Percentiles rank a stretch among this genome's conserved stretches.
These are phyloP conservation scores for Bryum argenteum DNA, from an alignment of 225 moss, liverwort and hornwort species.

Conservation along the genomic window DNA sequence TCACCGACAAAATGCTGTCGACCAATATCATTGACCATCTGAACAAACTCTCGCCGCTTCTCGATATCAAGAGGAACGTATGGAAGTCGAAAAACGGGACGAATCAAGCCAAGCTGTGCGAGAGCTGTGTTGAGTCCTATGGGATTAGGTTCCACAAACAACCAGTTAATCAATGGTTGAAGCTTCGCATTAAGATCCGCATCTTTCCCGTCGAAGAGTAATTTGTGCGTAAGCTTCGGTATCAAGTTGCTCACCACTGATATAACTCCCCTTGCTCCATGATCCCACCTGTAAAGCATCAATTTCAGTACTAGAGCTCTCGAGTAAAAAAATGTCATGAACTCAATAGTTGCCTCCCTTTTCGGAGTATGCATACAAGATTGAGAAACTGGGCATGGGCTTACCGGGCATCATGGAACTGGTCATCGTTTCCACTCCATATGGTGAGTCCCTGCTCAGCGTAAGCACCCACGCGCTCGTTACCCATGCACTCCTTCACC, in stretches of 20 bases:
- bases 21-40: constrained; percentile 72
- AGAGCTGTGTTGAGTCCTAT: constrained; percentile 89
- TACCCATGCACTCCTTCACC: constrained; percentile 87
- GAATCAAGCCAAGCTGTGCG: constrained; percentile 74
- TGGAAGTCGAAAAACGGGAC: constrained; percentile 87
- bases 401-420: constrained; percentile 87
- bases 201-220: constrained; percentile 64
- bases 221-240: constrained; percentile 63
- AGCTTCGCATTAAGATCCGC: constrained; percentile 67
- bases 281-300: constrained; percentile 53
- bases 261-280: constrained; percentile 83
- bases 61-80: constrained; percentile 72
- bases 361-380: not conserved
- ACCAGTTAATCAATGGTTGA: constrained; percentile 72
- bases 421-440: constrained; percentile 93
- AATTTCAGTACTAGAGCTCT: constrained; percentile 4
- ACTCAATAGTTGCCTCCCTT: no score
- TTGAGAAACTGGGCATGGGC: not conserved
- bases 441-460: constrained; percentile 59
- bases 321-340: not conserved
- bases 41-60: constrained; percentile 71
- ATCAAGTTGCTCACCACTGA: constrained; percentile 93
- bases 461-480: constrained; percentile 64
- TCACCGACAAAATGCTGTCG: constrained; percentile 85
- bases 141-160: constrained; percentile 87